A percentile compares a stretch with the other conserved stretches of the same genome.
These are phyloP conservation scores for Herpotrichia juniperi DNA, from an alignment of 2,329 filamentous ascomycete species.

Conservation along the genomic window DNA sequence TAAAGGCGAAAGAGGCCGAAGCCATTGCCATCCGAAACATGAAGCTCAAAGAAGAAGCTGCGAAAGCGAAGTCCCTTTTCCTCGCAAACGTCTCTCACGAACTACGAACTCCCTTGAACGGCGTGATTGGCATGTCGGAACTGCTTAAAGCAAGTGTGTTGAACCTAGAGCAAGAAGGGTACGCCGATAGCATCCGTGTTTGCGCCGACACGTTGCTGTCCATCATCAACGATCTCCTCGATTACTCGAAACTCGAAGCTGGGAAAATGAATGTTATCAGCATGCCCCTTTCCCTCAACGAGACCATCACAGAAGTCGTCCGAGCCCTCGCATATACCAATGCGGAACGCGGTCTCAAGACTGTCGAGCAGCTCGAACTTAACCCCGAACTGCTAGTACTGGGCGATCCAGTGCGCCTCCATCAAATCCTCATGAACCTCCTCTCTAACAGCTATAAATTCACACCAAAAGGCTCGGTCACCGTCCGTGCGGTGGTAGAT, in stretches of 20 bases:
- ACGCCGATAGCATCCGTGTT: conserved; percentile 68
- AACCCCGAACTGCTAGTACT: conserved; percentile 60
- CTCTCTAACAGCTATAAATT: conserved; percentile 95
- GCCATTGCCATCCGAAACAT: conserved; percentile 79
- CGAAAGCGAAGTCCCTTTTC: conserved; percentile 83
- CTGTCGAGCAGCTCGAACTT: conserved; percentile 61
- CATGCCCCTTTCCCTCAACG: conserved; percentile 56
- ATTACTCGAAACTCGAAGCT: conserved; percentile 60
- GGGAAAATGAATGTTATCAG: conserved; percentile 67
- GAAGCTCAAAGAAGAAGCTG: conserved; percentile 81
- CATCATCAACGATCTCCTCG: conserved; percentile 60
- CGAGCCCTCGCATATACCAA: conserved; percentile 68
- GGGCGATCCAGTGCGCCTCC: conserved; percentile 58
- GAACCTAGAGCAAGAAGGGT: conserved; percentile 64
- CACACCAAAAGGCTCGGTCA: conserved; percentile 84
- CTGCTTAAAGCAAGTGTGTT: conserved; percentile 64
- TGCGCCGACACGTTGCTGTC: conserved; percentile 63
- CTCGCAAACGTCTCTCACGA: conserved; percentile 63
- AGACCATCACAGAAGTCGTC: conserved; percentile 69
- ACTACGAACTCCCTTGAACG: conserved; percentile 62
- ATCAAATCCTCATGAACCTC: conserved; percentile 72
- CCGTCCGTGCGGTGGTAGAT: conserved; percentile 77
- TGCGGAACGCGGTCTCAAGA: conserved; percentile 64
- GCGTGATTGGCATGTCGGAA: conserved; percentile 65
- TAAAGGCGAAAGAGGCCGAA: conserved; percentile 78